These are phyloP conservation scores for Parsonsia alboflavescens DNA, from an alignment of 257 asterid species.

Conservation along the genomic window DNA sequence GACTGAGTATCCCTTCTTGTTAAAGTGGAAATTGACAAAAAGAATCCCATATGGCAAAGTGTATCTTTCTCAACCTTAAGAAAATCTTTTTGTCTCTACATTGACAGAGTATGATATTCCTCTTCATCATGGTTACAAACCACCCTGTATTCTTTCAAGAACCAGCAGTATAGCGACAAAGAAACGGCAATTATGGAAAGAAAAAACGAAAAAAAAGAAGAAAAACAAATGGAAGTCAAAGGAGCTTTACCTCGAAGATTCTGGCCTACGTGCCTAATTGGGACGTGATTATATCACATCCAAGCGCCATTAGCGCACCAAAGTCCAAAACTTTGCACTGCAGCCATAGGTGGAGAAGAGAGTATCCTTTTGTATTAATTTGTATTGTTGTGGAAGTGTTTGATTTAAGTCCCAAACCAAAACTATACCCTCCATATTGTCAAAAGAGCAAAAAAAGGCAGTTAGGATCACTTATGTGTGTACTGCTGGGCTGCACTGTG, in stretches of 20 bases:
- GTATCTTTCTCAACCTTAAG: no score
- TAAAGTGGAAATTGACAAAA: no score
- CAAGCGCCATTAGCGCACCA: constrained; percentile 18
- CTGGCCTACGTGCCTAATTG: background rate
- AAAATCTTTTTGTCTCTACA: no score
- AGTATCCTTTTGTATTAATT: no score
- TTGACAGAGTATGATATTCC: no score
- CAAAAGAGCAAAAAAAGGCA: background rate
- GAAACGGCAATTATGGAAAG: background rate
- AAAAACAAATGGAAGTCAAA: background rate
- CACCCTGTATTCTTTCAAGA: background rate
- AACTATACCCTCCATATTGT: background rate
- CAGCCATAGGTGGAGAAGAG: background rate
- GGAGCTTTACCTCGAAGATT: background rate
- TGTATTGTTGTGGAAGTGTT: background rate
- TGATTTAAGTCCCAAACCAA: background rate
- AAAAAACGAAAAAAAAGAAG: background rate
- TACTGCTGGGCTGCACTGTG: background rate
- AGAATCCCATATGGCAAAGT: no score
- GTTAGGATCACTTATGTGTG: background rate
- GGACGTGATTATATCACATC: background rate
- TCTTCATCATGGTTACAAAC: background rate
- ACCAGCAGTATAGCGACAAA: background rate
- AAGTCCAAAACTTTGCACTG: constrained; percentile 11
- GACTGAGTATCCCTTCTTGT: no score